phyloP scores from a whole-genome alignment of 2,329 filamentous ascomycete genomes.

The Arthrocladium fulminans region DNA sequence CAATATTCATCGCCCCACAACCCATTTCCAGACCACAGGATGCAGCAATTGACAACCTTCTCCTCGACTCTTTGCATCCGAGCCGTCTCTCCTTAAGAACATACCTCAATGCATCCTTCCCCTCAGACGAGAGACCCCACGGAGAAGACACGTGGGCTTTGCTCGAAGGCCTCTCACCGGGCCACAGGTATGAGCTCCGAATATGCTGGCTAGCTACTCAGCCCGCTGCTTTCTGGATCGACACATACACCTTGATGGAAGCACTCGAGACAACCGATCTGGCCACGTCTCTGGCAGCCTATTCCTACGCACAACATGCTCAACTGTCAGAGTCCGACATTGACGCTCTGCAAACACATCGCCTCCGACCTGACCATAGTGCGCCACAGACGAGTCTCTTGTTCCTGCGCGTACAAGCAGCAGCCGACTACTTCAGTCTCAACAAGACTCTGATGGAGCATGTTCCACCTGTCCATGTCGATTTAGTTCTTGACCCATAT shows the following conservation, averaged over 20 bases:
- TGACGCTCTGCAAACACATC: constrained; percentile 12
- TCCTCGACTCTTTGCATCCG: constrained; percentile 57
- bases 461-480: constrained; percentile 65
- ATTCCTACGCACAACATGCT: constrained; percentile 46
- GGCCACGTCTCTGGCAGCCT: constrained; percentile 55
- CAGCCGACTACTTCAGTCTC: constrained; percentile 76
- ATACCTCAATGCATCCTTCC: constrained; percentile 59
- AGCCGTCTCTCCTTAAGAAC: constrained; percentile 50
- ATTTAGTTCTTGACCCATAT: constrained; percentile 80
- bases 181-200: constrained; percentile 78
- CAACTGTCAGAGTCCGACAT: constrained; percentile 18
- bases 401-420: constrained; percentile 64
- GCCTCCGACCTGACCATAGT: constrained; percentile 1
- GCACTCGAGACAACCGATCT: constrained; percentile 57
- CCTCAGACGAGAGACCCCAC: constrained; percentile 42
- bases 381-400: constrained; percentile 39
- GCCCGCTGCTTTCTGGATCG: constrained; percentile 70
- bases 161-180: constrained; percentile 59
- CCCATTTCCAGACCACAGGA: constrained; percentile 47
- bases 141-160: constrained; percentile 70
- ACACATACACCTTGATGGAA: constrained; percentile 52
- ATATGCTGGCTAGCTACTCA: constrained; percentile 91
- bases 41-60: constrained; percentile 52
- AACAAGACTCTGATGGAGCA: constrained; percentile 64
- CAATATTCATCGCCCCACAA: constrained; percentile 70